phyloP scores from a whole-genome alignment of 1,284 basidiomycete genomes.

The Boletus sp. region DNA sequence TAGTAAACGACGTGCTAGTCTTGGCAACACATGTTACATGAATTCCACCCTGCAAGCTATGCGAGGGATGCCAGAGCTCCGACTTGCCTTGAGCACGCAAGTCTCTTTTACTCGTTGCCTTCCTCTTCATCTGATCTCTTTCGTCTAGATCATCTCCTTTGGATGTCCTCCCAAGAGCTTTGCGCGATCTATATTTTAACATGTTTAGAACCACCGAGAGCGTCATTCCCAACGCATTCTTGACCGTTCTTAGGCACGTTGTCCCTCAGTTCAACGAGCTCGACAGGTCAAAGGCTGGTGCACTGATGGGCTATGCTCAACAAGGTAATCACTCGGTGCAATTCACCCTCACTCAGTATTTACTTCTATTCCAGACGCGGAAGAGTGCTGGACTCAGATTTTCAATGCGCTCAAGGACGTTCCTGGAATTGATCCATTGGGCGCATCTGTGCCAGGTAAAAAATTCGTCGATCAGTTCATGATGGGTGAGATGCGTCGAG shows the following conservation, averaged over 20 bases:
- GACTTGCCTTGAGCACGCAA: conserved; percentile 60
- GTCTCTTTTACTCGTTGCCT: conserved; percentile 19
- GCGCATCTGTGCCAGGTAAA: conserved; percentile 33
- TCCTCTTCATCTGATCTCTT: neutral
- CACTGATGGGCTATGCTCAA: conserved; percentile 67
- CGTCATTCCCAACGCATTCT: conserved; percentile 73
- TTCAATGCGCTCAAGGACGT: conserved; percentile 76
- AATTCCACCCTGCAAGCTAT: conserved; percentile 93
- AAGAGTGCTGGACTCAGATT: conserved; percentile 90
- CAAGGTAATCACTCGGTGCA: conserved; percentile 56
- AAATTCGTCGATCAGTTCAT: conserved; percentile 85
- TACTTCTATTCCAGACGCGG: conserved; percentile 67
- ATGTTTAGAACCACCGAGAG: conserved; percentile 78
- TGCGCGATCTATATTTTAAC: conserved; percentile 70
- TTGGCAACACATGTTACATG: conserved; percentile 95
- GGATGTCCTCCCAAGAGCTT: conserved; percentile 47
- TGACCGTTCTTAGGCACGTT: conserved; percentile 68
- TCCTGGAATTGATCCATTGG: conserved; percentile 39
- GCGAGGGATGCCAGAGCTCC: conserved; percentile 86
- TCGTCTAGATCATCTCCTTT: conserved; percentile 21
- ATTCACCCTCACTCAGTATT: neutral
- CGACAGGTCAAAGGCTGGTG: conserved; percentile 44
- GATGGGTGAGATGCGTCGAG: conserved; percentile 76
- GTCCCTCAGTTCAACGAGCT: conserved; percentile 92
- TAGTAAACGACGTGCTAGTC: conserved; percentile 35